Evolutionary conservation across 345 rosid genomes (phyloP).

Genomic region (Melaleuca alternifolia): DNA sequence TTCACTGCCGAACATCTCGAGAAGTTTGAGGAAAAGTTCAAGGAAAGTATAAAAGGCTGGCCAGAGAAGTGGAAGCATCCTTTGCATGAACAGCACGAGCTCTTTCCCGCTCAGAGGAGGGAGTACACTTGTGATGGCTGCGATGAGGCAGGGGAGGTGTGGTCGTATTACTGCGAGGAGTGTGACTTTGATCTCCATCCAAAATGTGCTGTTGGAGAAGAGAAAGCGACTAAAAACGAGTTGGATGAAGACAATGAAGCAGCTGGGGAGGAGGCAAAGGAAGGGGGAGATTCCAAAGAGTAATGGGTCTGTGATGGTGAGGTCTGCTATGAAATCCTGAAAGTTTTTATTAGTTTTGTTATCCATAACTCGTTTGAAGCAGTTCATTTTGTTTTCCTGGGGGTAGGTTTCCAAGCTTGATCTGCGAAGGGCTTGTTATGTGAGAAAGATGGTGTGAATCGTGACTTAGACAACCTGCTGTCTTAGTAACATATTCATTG

Average conservation of each 20-base stretch:
- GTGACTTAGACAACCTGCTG: too few relatives aligned
- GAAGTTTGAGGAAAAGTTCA: slow-evolving; percentile 15
- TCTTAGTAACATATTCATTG: too few relatives aligned
- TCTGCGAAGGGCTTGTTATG: too few relatives aligned
- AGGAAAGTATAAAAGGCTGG: slow-evolving; percentile 61
- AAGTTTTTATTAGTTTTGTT: too few relatives aligned
- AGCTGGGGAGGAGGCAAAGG: background rate
- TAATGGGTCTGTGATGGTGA: slow-evolving; percentile 35
- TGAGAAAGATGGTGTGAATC: too few relatives aligned
- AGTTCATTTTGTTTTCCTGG: too few relatives aligned
- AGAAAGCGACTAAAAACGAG: slow-evolving; percentile 4
- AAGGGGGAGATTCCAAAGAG: background rate
- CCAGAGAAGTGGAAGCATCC: slow-evolving; percentile 52
- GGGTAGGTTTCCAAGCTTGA: too few relatives aligned
- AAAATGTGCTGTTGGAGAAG: slow-evolving; percentile 25
- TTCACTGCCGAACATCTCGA: slow-evolving; percentile 16
- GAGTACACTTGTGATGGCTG: background rate
- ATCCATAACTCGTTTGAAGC: too few relatives aligned
- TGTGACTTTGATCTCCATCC: slow-evolving; percentile 70
- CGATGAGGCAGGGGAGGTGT: slow-evolving; percentile 17
- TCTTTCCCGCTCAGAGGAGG: slow-evolving; percentile 16
- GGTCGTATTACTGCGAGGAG: slow-evolving; percentile 43
- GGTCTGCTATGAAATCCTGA: too few relatives aligned
- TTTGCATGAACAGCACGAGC: slow-evolving; percentile 55
- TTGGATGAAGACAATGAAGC: background rate